These are phyloP conservation scores for Globisporangium ultimum DNA, from an alignment of 352 stramenopile genomes.

Conservation along the genomic window DNA sequence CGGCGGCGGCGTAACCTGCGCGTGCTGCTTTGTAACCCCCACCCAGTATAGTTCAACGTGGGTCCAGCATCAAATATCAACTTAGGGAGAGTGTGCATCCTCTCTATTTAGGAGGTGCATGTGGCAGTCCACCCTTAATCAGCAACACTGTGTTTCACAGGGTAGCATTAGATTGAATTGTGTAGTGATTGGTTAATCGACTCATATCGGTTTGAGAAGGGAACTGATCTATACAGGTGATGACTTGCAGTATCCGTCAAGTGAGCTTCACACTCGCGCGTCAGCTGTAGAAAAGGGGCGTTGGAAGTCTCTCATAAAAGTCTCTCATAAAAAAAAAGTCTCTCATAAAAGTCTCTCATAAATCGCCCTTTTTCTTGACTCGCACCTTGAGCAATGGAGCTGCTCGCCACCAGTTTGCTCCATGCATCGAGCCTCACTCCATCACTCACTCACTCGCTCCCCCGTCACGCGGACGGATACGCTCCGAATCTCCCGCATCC, in stretches of 20 bases:
- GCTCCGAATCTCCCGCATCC: no score
- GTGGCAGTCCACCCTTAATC: no score
- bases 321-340: constrained; percentile 1
- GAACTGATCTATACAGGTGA: neutral
- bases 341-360: constrained; percentile 1
- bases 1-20: neutral
- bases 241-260: neutral
- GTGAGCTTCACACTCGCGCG: neutral
- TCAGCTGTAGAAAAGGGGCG: neutral
- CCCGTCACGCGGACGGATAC: no score
- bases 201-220: neutral
- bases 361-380: neutral
- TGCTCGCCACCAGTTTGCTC: no score
- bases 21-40: no score
- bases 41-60: no score
- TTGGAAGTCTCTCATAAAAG: neutral
- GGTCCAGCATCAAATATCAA: no score
- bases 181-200: neutral
- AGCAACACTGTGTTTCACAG: neutral
- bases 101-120: no score
- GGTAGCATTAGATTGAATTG: neutral
- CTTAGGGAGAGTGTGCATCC: no score
- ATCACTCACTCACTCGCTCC: no score
- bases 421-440: no score
- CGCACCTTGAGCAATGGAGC: no score